phyloP scores from a whole-genome alignment of 257 asterid genomes.

The Orobanche coerulescens region DNA sequence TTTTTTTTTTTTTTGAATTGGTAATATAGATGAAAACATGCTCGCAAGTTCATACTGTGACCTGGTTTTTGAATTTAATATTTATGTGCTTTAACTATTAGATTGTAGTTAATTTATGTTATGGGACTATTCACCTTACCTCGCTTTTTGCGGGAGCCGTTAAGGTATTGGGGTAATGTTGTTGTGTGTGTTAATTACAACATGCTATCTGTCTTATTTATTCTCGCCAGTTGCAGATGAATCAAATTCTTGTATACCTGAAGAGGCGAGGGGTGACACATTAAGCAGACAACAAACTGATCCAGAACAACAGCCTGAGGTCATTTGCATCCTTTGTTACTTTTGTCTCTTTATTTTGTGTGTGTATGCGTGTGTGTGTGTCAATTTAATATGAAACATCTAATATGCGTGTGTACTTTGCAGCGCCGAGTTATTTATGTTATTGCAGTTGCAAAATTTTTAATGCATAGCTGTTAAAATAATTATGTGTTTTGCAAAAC shows the following conservation, averaged over 20 bases:
- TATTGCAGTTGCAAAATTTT: conserved; percentile 2
- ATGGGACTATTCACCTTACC: not conserved
- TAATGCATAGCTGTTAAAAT: not conserved
- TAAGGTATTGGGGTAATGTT: too few species aligned
- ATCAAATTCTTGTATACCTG: conserved; percentile 25
- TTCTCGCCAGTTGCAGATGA: conserved; percentile 26
- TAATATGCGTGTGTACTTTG: conserved; percentile 10
- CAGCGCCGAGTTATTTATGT: not conserved
- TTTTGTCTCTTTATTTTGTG: conserved; percentile 16
- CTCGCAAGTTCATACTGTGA: not conserved
- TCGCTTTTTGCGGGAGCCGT: too few species aligned
- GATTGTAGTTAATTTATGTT: conserved; percentile 9
- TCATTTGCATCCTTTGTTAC: conserved; percentile 24
- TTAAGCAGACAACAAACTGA: conserved; percentile 22
- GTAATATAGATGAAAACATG: conserved; percentile 7
- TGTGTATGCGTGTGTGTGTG: not conserved
- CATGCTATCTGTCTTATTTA: conserved; percentile 9
- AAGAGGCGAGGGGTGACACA: conserved; percentile 28
- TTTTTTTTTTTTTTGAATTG: conserved; percentile 10
- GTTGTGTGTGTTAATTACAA: conserved; percentile 1
- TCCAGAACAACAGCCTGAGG: conserved; percentile 43
- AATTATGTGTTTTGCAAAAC: not conserved
- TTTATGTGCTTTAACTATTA: conserved; percentile 7
- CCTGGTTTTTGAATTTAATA: conserved; percentile 12
- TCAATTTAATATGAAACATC: not conserved